Percentiles rank a stretch among this genome's conserved stretches.
Conservation (phyloP, 495 filamentous ascomycete species). For the Tuber magnatum region DNA sequence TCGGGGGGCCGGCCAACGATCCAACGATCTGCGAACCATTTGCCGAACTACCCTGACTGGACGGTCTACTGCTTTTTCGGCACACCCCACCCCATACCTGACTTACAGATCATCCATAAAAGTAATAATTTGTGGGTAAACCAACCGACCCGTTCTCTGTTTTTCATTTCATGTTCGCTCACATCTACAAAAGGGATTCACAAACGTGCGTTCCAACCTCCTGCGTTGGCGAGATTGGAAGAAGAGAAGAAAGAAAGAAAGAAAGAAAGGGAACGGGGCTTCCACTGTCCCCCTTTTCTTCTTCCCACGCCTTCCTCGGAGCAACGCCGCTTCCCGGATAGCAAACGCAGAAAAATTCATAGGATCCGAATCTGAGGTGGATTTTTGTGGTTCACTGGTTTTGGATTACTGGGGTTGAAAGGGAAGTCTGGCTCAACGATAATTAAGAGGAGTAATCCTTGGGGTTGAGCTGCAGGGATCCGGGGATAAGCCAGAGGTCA, state of each 20-base stretch:
- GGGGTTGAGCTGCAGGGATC: constrained; percentile 17
- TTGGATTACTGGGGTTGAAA: constrained; percentile 17
- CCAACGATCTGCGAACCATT: constrained; percentile 22
- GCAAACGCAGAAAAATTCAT: constrained; percentile 25
- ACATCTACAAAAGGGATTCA: neutral
- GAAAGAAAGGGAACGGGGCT: neutral
- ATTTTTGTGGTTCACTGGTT: constrained; percentile 4
- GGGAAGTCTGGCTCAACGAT: constrained; percentile 18
- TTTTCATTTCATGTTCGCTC: constrained; percentile 23
- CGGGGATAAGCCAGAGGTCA: neutral
- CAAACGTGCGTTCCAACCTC: neutral
- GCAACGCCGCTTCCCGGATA: constrained; percentile 23
- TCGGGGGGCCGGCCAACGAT: constrained; percentile 30
- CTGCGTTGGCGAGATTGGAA: neutral
- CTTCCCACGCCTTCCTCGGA: constrained; percentile 5
- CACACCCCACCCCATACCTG: constrained; percentile 19
- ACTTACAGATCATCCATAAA: constrained; percentile 15
- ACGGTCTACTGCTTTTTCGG: constrained; percentile 22
- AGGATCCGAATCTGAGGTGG: constrained; percentile 14
- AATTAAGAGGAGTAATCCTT: constrained; percentile 14
- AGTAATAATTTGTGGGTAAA: constrained; percentile 16
- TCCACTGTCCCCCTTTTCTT: constrained; percentile 11
- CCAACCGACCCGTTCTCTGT: constrained; percentile 31
- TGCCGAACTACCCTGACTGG: constrained; percentile 33
- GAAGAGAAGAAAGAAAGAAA: neutral